A percentile compares a stretch with the other conserved stretches of the same genome.
These are phyloP conservation scores for Alternaria angustiovoidea DNA, from an alignment of 2,329 filamentous ascomycete species.

Conservation along the genomic window DNA sequence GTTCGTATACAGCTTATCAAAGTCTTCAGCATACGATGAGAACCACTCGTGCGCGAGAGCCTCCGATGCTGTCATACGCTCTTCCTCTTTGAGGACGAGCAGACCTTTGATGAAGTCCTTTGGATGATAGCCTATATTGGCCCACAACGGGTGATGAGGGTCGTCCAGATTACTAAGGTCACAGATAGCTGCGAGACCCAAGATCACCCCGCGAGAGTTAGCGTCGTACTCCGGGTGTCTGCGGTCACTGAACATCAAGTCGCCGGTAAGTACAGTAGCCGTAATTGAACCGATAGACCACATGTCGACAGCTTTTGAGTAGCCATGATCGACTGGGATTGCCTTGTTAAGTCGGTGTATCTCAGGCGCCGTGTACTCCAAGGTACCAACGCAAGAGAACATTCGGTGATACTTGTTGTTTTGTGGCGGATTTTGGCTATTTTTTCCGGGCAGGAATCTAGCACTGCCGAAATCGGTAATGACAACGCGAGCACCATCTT, in stretches of 20 bases:
- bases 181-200: constrained; percentile 48
- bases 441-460: constrained; percentile 45
- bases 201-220: constrained; percentile 38
- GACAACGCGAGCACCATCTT: constrained; percentile 61
- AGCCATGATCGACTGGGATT: constrained; percentile 51
- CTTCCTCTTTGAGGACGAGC: constrained; percentile 58
- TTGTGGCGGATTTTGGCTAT: background rate
- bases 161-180: constrained; percentile 57
- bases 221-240: constrained; percentile 37
- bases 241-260: constrained; percentile 56
- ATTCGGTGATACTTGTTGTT: constrained; percentile 52
- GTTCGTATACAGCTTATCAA: constrained; percentile 60
- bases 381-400: constrained; percentile 63
- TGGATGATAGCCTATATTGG: constrained; percentile 52
- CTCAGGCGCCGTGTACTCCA: constrained; percentile 65
- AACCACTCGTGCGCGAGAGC: constrained; percentile 66
- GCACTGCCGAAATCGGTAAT: constrained; percentile 70
- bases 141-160: constrained; percentile 52
- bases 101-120: constrained; percentile 64
- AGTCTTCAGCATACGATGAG: constrained; percentile 55
- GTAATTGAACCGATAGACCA: constrained; percentile 69
- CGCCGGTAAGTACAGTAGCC: constrained; percentile 60
- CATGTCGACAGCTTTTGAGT: constrained; percentile 67
- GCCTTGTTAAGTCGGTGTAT: constrained; percentile 44
- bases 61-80: constrained; percentile 62